Conservation (phyloP, 257 asterid genomes). For the Solanum chiquidenum region DNA sequence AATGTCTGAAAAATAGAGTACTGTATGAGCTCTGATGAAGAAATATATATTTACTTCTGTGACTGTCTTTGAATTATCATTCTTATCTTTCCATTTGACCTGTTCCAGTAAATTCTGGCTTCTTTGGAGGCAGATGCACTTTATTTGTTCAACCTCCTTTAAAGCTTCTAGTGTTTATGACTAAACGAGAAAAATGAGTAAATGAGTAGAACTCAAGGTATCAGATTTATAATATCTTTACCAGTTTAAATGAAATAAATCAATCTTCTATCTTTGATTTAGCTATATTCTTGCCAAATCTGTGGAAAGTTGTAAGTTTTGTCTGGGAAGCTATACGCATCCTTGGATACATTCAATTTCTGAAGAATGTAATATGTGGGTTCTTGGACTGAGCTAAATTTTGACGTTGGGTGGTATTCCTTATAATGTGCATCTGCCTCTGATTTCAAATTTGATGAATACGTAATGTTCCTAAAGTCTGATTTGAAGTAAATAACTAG, state of each 20-base stretch:
- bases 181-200: not conserved
- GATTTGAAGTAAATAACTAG: not conserved
- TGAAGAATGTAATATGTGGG: not conserved
- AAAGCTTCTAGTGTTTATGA: not conserved
- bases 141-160: not conserved
- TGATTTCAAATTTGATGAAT: not conserved
- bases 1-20: slow-evolving; percentile 9
- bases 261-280: not conserved
- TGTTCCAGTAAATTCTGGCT: not conserved
- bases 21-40: not conserved
- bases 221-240: not conserved
- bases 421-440: not conserved
- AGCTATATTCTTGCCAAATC: not conserved
- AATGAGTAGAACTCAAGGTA: not conserved
- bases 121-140: not conserved
- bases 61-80: not conserved
- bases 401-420: not conserved
- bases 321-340: not conserved
- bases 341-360: not conserved
- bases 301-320: not conserved
- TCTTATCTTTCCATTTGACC: not conserved
- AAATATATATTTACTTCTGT: not conserved
- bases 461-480: not conserved
- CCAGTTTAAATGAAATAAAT: not conserved
- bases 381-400: not conserved